Evolutionary conservation across 176 grass and related monocot genomes (phyloP).

Genomic region (Aegilops umbellulata): DNA sequence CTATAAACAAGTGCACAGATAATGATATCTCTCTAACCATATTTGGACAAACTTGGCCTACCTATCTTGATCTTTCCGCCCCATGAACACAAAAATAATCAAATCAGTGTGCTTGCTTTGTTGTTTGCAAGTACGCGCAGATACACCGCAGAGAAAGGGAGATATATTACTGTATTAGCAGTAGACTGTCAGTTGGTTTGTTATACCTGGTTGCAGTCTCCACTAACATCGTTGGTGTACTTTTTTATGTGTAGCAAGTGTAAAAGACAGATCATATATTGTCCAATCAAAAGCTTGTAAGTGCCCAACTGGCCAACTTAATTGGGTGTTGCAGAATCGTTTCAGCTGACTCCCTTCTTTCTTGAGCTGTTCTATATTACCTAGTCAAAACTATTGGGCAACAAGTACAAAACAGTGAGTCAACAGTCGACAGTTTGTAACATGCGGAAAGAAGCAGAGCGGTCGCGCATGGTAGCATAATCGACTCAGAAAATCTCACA

Average conservation of each 20-base stretch:
- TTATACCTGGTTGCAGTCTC: constrained; percentile 33
- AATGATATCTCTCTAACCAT: constrained; percentile 42
- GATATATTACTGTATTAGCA: constrained; percentile 1
- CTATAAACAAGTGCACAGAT: constrained; percentile 19
- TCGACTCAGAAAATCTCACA: no score
- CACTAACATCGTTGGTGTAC: neutral
- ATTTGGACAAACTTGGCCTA: constrained; percentile 22
- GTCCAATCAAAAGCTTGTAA: constrained; percentile 37
- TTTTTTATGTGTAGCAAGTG: neutral
- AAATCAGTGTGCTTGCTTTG: neutral
- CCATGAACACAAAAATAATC: constrained; percentile 25
- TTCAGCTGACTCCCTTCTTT: constrained; percentile 13
- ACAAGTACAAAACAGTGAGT: neutral
- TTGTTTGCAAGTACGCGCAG: constrained; percentile 24
- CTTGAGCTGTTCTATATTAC: neutral
- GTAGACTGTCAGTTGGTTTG: constrained; percentile 11
- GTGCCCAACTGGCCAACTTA: constrained; percentile 9
- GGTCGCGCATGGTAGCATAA: no score
- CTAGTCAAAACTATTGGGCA: neutral
- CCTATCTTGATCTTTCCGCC: constrained; percentile 33
- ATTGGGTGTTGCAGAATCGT: constrained; percentile 21
- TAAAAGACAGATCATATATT: constrained; percentile 24
- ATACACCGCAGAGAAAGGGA: neutral
- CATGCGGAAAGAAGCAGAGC: neutral
- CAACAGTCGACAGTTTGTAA: neutral